A percentile compares a stretch with the other conserved stretches of the same genome.
phyloP scores from a whole-genome alignment of 1,284 basidiomycete genomes.

The Ceratobasidium sp. region DNA sequence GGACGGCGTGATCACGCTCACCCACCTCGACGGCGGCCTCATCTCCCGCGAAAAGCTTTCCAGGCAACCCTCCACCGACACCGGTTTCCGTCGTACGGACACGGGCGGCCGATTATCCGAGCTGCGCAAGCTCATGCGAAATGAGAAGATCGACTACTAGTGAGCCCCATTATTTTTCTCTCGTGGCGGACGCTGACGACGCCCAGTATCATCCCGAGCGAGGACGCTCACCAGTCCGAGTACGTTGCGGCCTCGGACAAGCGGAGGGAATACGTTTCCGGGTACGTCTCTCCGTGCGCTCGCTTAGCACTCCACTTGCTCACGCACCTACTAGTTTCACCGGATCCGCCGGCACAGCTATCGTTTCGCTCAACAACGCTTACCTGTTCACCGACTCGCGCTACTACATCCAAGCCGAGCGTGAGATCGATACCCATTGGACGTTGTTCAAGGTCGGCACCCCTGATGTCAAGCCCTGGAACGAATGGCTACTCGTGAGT shows the following conservation, averaged over 20 bases:
- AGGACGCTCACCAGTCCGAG: constrained; percentile 92
- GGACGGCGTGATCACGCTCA: constrained; percentile 18
- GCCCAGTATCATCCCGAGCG: constrained; percentile 77
- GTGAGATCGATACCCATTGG: constrained; percentile 86
- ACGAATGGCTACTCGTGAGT: constrained; percentile 78
- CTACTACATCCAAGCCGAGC: constrained; percentile 88
- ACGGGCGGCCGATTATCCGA: constrained; percentile 74
- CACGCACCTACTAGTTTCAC: constrained; percentile 70
- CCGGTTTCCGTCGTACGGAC: constrained; percentile 56
- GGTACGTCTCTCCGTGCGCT: constrained; percentile 62
- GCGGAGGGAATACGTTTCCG: constrained; percentile 86
- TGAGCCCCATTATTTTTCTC: constrained; percentile 61
- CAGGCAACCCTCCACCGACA: constrained; percentile 2
- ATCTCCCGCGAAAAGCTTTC: constrained; percentile 9
- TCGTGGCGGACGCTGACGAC: constrained; percentile 37
- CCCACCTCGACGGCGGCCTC: constrained; percentile 17
- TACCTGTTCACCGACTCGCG: constrained; percentile 89
- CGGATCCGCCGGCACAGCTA: constrained; percentile 86
- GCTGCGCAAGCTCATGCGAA: constrained; percentile 73
- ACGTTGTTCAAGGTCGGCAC: constrained; percentile 76
- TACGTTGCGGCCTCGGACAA: constrained; percentile 88
- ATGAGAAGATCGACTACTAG: constrained; percentile 82
- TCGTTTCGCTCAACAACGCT: constrained; percentile 75
- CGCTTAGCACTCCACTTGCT: background rate
- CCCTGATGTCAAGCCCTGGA: constrained; percentile 76